Conservation (phyloP, 1,284 basidiomycete genomes). For the Trichosporon ovoides region DNA sequence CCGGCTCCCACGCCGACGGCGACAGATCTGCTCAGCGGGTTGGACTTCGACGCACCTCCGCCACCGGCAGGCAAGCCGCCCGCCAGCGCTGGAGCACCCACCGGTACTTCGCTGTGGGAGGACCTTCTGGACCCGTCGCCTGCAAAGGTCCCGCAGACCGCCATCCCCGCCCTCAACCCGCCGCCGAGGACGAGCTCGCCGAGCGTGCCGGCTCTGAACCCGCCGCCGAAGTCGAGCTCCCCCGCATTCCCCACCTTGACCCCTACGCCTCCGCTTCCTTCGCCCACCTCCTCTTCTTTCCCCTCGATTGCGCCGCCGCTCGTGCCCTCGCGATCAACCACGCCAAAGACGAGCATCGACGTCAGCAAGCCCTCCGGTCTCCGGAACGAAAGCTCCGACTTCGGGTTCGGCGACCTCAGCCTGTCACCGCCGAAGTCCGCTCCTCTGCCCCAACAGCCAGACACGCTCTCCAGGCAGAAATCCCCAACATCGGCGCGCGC, state of each 20-base stretch:
- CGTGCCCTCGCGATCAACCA: not conserved
- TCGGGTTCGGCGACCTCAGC: not conserved
- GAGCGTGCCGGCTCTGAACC: not conserved
- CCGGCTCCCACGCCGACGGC: slow-evolving; percentile 10
- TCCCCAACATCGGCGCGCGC: not conserved
- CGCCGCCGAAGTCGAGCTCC: not conserved
- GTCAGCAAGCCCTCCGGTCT: not conserved
- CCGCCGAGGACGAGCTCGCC: not conserved
- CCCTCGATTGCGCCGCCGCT: not conserved
- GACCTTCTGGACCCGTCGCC: slow-evolving; percentile 20
- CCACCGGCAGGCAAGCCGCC: not conserved
- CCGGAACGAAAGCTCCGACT: not conserved
- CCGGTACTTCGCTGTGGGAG: slow-evolving; percentile 24
- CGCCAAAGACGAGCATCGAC: not conserved
- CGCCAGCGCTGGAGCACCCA: not conserved
- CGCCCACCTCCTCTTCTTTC: not conserved
- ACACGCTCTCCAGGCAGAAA: not conserved
- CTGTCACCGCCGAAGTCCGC: not conserved
- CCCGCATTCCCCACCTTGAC: not conserved
- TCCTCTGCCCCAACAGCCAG: not conserved
- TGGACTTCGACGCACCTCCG: slow-evolving; percentile 29
- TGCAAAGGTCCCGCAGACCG: not conserved
- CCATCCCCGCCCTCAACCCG: not conserved
- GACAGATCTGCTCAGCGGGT: slow-evolving; percentile 38
- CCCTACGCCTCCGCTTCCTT: not conserved